phyloP scores from a whole-genome alignment of 768 basidiomycete genomes.

The Trametes coccinea region DNA sequence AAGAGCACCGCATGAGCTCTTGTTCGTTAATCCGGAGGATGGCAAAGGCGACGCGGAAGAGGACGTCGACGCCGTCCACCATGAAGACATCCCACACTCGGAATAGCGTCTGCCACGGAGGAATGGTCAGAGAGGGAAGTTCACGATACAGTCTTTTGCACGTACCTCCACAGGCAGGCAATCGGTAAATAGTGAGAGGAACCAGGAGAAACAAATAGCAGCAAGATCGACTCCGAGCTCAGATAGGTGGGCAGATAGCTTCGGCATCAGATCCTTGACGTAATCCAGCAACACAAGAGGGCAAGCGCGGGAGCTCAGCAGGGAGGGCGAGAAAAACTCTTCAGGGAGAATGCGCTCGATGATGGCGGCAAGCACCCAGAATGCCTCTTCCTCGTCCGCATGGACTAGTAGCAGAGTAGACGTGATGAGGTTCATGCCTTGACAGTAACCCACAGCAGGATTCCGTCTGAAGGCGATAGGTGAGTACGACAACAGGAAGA shows the following conservation, averaged over 20 bases:
- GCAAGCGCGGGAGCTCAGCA: conserved; percentile 92
- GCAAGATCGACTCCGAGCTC: conserved; percentile 86
- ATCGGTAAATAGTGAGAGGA: conserved; percentile 93
- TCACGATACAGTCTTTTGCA: conserved; percentile 18
- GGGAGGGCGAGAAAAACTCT: conserved; percentile 90
- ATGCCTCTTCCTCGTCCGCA: conserved; percentile 95
- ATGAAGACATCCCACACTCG: conserved; percentile 96
- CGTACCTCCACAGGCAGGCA: conserved; percentile 90
- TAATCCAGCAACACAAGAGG: conserved; percentile 89
- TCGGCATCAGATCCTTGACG: conserved; percentile 75
- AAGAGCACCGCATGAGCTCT: conserved; percentile 82
- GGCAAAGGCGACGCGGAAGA: conserved; percentile 87
- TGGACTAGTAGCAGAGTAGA: conserved; percentile 92
- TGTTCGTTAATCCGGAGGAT: conserved; percentile 83
- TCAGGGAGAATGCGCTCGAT: conserved; percentile 87
- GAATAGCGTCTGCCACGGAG: conserved; percentile 72
- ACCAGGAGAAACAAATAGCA: conserved; percentile 98
- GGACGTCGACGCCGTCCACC: conserved; percentile 87
- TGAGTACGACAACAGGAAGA: not conserved
- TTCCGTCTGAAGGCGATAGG: conserved; percentile 64
- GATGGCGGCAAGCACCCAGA: conserved; percentile 90
- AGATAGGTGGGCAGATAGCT: conserved; percentile 71
- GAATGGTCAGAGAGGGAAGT: not conserved
- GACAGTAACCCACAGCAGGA: conserved; percentile 89
- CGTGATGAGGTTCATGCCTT: conserved; percentile 94